Conservation (phyloP, 2,329 filamentous ascomycete species). For the Beauveria pseudobassiana region DNA sequence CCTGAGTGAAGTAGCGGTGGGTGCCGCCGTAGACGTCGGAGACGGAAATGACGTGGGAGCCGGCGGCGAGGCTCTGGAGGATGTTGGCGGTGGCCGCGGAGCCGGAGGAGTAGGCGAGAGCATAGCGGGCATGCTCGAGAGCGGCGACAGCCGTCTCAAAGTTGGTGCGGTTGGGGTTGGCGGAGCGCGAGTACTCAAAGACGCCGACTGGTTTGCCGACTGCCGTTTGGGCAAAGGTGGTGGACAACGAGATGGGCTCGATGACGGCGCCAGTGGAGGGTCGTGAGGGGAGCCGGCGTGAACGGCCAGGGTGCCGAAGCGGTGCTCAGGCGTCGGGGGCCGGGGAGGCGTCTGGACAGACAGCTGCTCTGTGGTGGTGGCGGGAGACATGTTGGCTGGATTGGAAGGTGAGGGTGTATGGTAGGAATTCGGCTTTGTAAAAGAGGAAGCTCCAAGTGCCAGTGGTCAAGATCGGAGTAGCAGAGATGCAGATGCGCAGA, state of each 20-base stretch:
- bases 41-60: conserved; percentile 91
- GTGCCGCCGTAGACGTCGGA: conserved; percentile 98
- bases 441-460: not conserved
- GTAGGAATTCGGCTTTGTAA: not conserved
- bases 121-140: conserved; percentile 86
- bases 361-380: conserved; percentile 30
- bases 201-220: conserved; percentile 81
- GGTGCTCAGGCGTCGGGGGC: conserved; percentile 62
- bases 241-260: conserved; percentile 89
- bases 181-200: conserved; percentile 90
- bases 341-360: conserved; percentile 66
- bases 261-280: conserved; percentile 88
- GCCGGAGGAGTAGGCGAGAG: conserved; percentile 89
- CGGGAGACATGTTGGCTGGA: conserved; percentile 20
- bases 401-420: not conserved
- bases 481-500: not conserved
- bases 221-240: conserved; percentile 86
- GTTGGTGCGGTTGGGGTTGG: conserved; percentile 92
- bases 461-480: not conserved
- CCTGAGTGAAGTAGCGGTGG: conserved; percentile 97
- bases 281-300: conserved; percentile 91
- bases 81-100: conserved; percentile 90
- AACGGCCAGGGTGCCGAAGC: conserved; percentile 89
- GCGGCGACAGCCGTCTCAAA: conserved; percentile 89
- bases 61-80: conserved; percentile 82